Percentiles rank a stretch among this genome's conserved stretches.
Conservation (phyloP, 2,329 filamentous ascomycete species). For the Fusarium mundagurra region DNA sequence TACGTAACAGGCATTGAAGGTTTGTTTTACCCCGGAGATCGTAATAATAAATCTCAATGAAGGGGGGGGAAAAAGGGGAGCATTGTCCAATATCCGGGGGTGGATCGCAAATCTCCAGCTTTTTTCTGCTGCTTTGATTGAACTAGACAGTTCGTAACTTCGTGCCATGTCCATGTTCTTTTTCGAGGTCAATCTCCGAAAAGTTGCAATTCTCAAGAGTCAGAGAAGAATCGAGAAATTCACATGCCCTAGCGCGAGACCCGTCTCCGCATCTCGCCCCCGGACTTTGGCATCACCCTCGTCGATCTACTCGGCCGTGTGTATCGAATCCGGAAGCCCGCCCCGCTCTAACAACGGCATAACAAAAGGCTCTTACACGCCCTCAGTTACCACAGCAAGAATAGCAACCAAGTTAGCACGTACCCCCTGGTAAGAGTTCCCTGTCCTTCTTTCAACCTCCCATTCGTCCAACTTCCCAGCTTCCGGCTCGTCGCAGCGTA, state of each 20-base stretch:
- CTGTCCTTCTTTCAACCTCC: slow-evolving; percentile 15
- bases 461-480: slow-evolving; percentile 14
- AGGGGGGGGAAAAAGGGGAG: not conserved
- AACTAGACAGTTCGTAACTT: not conserved
- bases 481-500: slow-evolving; percentile 38
- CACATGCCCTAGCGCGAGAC: slow-evolving; percentile 7
- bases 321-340: slow-evolving; percentile 36
- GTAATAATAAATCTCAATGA: not conserved
- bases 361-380: not conserved
- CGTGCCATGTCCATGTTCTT: not conserved
- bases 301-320: slow-evolving; percentile 41
- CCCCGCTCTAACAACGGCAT: slow-evolving; percentile 17
- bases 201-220: not conserved
- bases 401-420: not conserved
- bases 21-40: not conserved
- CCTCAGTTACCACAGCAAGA: not conserved
- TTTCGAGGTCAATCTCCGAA: slow-evolving; percentile 12
- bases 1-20: not conserved
- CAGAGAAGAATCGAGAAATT: not conserved
- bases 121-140: not conserved
- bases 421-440: not conserved
- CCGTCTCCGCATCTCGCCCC: slow-evolving; percentile 23
- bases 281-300: slow-evolving; percentile 14
- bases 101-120: slow-evolving; percentile 7
- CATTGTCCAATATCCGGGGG: slow-evolving; percentile 15